Evolutionary conservation across 2,329 filamentous ascomycete genomes (phyloP), one percentile per base, ranked within the genome.

Genomic region (Aspergillus sp.): DNA sequence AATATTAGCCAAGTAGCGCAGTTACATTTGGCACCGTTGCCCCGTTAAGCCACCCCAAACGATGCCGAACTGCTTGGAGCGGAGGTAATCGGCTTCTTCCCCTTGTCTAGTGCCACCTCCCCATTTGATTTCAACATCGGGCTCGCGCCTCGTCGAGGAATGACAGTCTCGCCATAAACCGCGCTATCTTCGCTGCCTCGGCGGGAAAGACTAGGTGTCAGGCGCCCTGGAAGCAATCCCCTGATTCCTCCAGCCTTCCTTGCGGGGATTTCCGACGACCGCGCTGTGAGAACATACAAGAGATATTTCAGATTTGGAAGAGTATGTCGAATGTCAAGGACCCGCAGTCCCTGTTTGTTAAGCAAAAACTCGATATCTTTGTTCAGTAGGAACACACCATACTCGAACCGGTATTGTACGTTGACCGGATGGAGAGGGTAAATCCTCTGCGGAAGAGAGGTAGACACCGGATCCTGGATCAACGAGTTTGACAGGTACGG

Each of bases 361-460:
- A 85, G 78, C 11, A 89, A 71, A 48, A 87, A 80, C 65, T 98
- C 93, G 55, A 99, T 93, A 69, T 98, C 81, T 75, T 98, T 97
- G 78, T 98, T 98, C 13, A 99, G 82, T n/a, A 98, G 79, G 67
- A 98, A 99, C 70, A 96, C 95, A 11, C 83, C 95, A 72, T 98
- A 99, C 67, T 98, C 93, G 73, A 98, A 98, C 2, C 93, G 87
- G 77, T 93, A 98, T 45, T 92, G 86, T 0, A 91, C 85, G 2
- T 85, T 83, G 68, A 84, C 82, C 77, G 89, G 74, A 73, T 93
- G 93, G 0, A 99, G 82, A 0, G 95, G 95, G 66, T 96, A 99
- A 5, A 86, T 87, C 53, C 87, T 81, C 45, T 87, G 83, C 55
- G 84, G 71, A 63, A 79, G 76, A 56, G 70, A 73, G 49, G 71